Evolutionary conservation across 805 yeast species (phyloP).

Genomic region (Saccharomyces mikatae): DNA sequence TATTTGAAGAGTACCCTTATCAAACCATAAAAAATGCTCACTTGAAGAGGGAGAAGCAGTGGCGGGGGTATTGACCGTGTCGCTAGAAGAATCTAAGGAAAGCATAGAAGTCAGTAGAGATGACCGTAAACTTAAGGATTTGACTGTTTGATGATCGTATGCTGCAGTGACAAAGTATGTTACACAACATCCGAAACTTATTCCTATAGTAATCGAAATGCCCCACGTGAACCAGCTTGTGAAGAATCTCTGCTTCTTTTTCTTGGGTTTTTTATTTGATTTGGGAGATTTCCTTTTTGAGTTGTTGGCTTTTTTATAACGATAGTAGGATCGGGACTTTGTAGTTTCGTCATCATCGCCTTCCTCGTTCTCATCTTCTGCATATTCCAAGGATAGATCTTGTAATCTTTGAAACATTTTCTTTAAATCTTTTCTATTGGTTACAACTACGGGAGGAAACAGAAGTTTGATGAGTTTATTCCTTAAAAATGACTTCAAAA

Average conservation of each 20-base stretch:
- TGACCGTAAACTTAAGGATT: neutral
- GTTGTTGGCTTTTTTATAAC: neutral
- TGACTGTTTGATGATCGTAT: constrained; percentile 1
- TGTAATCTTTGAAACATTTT: constrained; percentile 16
- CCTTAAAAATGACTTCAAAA: constrained; percentile 16
- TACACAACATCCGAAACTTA: constrained; percentile 26
- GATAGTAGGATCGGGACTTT: neutral
- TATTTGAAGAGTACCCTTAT: neutral
- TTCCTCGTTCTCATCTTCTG: constrained; percentile 4
- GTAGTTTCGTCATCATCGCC: constrained; percentile 1
- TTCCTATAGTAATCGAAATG: constrained; percentile 24
- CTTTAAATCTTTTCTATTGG: constrained; percentile 17
- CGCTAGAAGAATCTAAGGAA: neutral
- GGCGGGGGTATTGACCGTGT: neutral
- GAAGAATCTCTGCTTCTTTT: neutral
- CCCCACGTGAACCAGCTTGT: constrained; percentile 20
- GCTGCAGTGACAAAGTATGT: constrained; percentile 11
- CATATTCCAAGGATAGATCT: constrained; percentile 7
- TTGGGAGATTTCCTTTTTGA: neutral
- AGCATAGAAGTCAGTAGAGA: neutral
- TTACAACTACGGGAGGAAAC: constrained; percentile 19
- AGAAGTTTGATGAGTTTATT: constrained; percentile 16
- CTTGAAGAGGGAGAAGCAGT: neutral
- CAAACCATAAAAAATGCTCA: neutral
- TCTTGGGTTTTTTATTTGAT: neutral